Conservation (phyloP, 2,329 filamentous ascomycete species). For the Sclerotiophoma versabilis region DNA sequence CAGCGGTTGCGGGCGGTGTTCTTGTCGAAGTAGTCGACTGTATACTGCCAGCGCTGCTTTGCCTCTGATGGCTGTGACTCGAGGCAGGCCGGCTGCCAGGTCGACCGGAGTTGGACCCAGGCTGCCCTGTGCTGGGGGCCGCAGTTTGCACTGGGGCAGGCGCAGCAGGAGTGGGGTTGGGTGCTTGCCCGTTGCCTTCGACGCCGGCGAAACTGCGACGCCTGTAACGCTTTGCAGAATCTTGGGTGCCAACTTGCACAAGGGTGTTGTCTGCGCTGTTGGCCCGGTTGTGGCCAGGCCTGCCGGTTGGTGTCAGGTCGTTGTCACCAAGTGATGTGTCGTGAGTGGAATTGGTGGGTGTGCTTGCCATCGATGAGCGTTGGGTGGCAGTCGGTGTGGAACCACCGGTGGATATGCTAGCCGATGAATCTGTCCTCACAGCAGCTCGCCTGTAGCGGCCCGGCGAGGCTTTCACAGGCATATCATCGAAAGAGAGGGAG, state of each 20-base stretch:
- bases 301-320: constrained; percentile 26
- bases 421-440: constrained; percentile 61
- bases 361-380: constrained; percentile 48
- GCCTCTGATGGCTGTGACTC: constrained; percentile 46
- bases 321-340: constrained; percentile 62
- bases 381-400: constrained; percentile 41
- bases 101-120: constrained; percentile 40
- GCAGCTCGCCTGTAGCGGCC: constrained; percentile 81
- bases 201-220: constrained; percentile 82
- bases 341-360: constrained; percentile 59
- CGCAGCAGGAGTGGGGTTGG: constrained; percentile 23
- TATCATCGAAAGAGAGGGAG: constrained; percentile 62
- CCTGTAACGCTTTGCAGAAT: constrained; percentile 77
- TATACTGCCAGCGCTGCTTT: constrained; percentile 49
- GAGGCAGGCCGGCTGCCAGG: constrained; percentile 41
- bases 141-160: constrained; percentile 20
- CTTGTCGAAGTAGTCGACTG: constrained; percentile 44
- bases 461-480: constrained; percentile 71
- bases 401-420: constrained; percentile 38
- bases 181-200: constrained; percentile 45
- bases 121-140: constrained; percentile 29
- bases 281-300: constrained; percentile 62
- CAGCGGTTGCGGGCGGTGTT: constrained; percentile 15
- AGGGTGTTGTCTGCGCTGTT: constrained; percentile 75
- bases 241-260: constrained; percentile 63